Evolutionary conservation across 352 stramenopile species (phyloP).

Genomic region (Albugo laibachii): DNA sequence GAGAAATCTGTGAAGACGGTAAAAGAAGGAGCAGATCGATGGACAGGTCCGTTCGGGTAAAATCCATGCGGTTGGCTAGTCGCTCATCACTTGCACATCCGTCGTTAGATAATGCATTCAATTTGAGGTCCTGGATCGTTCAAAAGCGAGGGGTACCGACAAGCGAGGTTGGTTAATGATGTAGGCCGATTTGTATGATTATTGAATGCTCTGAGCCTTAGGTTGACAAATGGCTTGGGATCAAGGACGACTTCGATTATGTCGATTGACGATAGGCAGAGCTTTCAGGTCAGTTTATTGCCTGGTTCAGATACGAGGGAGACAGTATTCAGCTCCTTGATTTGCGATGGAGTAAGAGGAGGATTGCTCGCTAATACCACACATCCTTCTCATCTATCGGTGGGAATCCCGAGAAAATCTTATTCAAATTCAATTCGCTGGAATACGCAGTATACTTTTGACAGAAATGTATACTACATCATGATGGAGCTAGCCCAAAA

Average conservation of each 20-base stretch:
- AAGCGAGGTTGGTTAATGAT: constrained; percentile 18
- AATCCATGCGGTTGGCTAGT: neutral
- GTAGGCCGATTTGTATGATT: neutral
- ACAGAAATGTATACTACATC: too few relatives aligned
- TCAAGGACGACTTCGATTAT: constrained; percentile 78
- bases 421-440: too few relatives aligned
- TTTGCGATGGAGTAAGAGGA: too few relatives aligned
- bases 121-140: constrained; percentile 56
- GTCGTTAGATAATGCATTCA: constrained; percentile 54
- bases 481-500: too few relatives aligned
- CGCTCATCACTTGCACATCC: neutral
- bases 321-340: too few relatives aligned
- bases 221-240: constrained; percentile 72
- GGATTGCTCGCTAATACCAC: too few relatives aligned
- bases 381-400: too few relatives aligned
- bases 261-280: constrained; percentile 33
- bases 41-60: constrained; percentile 24
- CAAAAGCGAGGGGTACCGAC: constrained; percentile 50
- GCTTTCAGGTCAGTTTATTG: too few relatives aligned
- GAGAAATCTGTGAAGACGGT: constrained; percentile 32
- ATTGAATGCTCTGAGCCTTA: constrained; percentile 5
- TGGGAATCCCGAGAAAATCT: too few relatives aligned
- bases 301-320: too few relatives aligned
- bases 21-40: constrained; percentile 52
- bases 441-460: too few relatives aligned